Conservation (phyloP, 495 filamentous ascomycete genomes). For the Daldinia vernicosa region DNA sequence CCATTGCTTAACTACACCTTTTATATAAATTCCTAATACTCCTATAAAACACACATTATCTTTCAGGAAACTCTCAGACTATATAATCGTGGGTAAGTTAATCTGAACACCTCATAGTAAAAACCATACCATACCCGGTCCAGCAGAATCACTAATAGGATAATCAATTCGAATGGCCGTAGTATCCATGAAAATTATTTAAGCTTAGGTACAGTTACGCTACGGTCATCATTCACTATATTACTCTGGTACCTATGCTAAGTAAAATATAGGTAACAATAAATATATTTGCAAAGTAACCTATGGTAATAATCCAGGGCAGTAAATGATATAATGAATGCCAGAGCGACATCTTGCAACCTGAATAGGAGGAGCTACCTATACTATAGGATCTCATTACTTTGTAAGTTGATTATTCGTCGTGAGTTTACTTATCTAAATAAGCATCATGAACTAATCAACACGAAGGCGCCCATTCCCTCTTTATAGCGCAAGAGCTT, state of each 20-base stretch:
- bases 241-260: no score
- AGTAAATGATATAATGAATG: slow-evolving; percentile 2
- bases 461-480: background rate
- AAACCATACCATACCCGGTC: no score
- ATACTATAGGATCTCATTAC: background rate
- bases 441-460: background rate
- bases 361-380: slow-evolving; percentile 2
- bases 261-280: background rate
- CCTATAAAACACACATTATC: background rate
- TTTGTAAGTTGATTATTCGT: background rate
- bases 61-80: background rate
- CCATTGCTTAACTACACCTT: no score
- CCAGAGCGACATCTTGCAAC: slow-evolving; percentile 1
- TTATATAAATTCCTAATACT: no score
- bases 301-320: slow-evolving; percentile 1
- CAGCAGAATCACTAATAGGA: no score
- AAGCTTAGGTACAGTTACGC: no score
- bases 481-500: background rate
- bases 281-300: slow-evolving; percentile 11
- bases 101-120: no score
- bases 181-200: no score
- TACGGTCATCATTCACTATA: no score
- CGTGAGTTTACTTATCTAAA: background rate
- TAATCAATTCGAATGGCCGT: no score
- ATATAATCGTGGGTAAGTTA: no score